Percentiles rank a stretch among this genome's conserved stretches.
Evolutionary conservation across 306 rosid genomes (phyloP).

Genomic region (Quercus cerris): DNA sequence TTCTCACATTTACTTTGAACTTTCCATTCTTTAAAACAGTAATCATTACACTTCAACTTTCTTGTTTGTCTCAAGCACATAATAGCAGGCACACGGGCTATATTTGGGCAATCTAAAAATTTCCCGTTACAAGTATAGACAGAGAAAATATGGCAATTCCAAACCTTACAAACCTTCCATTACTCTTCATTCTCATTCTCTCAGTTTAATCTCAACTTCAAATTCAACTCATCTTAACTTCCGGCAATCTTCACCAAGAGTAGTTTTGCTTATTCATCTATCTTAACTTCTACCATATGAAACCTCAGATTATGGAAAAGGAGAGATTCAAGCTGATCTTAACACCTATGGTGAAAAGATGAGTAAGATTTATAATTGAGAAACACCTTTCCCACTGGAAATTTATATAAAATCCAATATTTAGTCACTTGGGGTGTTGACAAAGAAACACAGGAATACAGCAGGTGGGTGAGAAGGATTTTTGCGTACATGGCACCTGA

Average conservation of each 20-base stretch:
- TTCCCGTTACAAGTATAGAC: background rate
- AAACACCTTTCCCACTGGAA: constrained; percentile 37
- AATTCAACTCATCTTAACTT: background rate
- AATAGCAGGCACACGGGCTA: background rate
- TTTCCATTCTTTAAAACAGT: background rate
- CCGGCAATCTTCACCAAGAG: background rate
- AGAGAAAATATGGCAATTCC: background rate
- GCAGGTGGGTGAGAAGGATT: constrained; percentile 38
- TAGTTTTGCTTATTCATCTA: background rate
- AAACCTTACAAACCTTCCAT: background rate
- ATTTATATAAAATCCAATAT: constrained; percentile 17
- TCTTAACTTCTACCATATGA: background rate
- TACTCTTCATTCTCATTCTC: background rate
- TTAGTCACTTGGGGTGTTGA: background rate
- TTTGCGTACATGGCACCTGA: constrained; percentile 38
- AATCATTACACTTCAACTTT: background rate
- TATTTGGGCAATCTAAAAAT: background rate
- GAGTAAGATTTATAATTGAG: constrained; percentile 33
- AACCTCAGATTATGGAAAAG: background rate
- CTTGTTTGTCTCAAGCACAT: background rate
- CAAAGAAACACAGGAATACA: constrained; percentile 13
- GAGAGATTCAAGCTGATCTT: constrained; percentile 18
- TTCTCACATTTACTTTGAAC: background rate
- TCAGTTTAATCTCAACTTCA: background rate
- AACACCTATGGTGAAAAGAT: constrained; percentile 45